Evolutionary conservation across 768 basidiomycete species (phyloP), one percentile per base, ranked within the genome.

Genomic region (Rhizopogon roseolus): DNA sequence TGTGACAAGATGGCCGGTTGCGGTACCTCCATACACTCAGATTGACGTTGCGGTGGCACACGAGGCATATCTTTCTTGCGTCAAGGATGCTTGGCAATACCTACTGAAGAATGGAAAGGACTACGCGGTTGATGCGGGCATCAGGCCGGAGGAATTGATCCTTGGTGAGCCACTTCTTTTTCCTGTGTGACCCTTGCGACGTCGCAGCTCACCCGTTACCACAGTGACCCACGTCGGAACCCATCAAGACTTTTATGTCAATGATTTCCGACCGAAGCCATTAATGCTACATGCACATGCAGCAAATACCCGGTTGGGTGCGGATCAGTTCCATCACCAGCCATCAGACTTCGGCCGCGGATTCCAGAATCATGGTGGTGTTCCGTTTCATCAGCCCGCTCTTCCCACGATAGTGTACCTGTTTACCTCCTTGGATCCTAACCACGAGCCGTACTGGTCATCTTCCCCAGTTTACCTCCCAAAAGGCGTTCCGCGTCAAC

Each of bases 361-460:
- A 49, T 58, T 52, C 38, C 46, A 54, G n/a, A n/a, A 34, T 46
- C 57, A 56, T n/a, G 42, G 54, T 9, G 29, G 54, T 9, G 29
- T 45, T 38, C 44, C 55, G 49, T 43, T 65, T 13, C 50, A 56
- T 38, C 66, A 66, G 42, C 65, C 67, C 6, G 53, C 53, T 9
- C 57, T 71, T n/a, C 74, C 76, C 2, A 65, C 66, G 6, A 66
- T 78, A 37, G 63, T 73, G 53, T 79, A 78, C 48, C 63, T 78
- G 28, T 71, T 76, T 50, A 78, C 78, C 0, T 73, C 76, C 0
- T 53, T 57, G 17, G 60, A 63, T 36, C 57, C 71, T 16, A 59
- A 57, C 2, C 64, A 69, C 39, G 61, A 65, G 48, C 72, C 78
- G 0, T 66, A 73, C 53, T 76, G 76, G 70, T 73, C 74, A 11